Evolutionary conservation across 2,329 filamentous ascomycete genomes (phyloP).

Genomic region (Ilyonectria robusta): DNA sequence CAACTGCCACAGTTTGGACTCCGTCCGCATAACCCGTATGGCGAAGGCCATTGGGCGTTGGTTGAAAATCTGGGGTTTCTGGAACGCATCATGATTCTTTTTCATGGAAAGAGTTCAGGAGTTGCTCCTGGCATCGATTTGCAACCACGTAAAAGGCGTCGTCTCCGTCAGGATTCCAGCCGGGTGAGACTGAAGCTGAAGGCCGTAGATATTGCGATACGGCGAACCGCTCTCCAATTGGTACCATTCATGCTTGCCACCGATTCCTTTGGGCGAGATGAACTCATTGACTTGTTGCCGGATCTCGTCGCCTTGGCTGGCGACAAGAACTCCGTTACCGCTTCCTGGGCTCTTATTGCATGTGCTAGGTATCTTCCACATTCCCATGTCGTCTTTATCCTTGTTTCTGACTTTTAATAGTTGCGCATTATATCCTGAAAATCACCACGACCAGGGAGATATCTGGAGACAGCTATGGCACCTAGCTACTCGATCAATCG

Average conservation of each 20-base stretch:
- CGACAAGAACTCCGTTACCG: slow-evolving; percentile 77
- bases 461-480: slow-evolving; percentile 85
- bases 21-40: slow-evolving; percentile 65
- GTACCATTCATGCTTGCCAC: slow-evolving; percentile 69
- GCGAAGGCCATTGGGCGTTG: slow-evolving; percentile 73
- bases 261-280: slow-evolving; percentile 62
- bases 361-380: slow-evolving; percentile 74
- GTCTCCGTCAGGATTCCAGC: slow-evolving; percentile 58
- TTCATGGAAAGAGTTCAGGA: slow-evolving; percentile 41
- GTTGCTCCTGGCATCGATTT: slow-evolving; percentile 51
- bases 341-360: slow-evolving; percentile 89
- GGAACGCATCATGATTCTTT: slow-evolving; percentile 62
- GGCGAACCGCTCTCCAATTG: slow-evolving; percentile 69
- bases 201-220: slow-evolving; percentile 59
- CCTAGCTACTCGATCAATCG: slow-evolving; percentile 77
- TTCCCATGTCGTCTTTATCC: slow-evolving; percentile 17
- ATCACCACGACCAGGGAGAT: slow-evolving; percentile 54
- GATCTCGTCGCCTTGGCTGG: slow-evolving; percentile 71
- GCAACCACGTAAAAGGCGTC: slow-evolving; percentile 68
- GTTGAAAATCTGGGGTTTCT: slow-evolving; percentile 72
- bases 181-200: slow-evolving; percentile 65
- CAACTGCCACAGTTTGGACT: slow-evolving; percentile 67
- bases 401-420: slow-evolving; percentile 47
- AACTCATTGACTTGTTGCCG: slow-evolving; percentile 69
- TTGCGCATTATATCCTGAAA: slow-evolving; percentile 46